Evolutionary conservation across 345 rosid genomes (phyloP), one percentile per base, ranked within the genome.

Genomic region (Toxicodendron radicans): DNA sequence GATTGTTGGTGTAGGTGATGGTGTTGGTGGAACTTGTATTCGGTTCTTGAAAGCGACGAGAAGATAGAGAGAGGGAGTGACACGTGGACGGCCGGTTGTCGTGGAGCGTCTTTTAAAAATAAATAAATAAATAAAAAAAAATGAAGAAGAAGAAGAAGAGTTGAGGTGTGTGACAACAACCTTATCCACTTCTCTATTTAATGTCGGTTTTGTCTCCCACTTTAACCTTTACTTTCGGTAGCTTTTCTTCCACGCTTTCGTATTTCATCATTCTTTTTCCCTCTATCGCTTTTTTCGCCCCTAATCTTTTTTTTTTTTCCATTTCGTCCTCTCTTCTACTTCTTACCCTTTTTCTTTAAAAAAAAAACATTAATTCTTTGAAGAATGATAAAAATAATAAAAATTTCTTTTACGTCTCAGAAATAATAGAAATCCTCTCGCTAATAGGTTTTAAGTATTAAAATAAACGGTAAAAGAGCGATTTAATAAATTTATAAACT

Each of bases 21-120:
- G 75, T 70, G 74, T 49, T 66, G 76, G 80, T 72, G 77, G 75
- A 54, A 73, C 78, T 77, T 79, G 66, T 58, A 53, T 76, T 59
- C 74, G 59, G 70, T 57, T 66, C 83, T 56, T 68, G 73, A 77
- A 67, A 82, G 73, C 48, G 65, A 79, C 64, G 76, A 53, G n/a
- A 67, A 58, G 16, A 65, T 41, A 9, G 73, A 21, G 71, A 21
- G n/a, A 35, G 66, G 67, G 16, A 7, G 13, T 48, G 74, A 76
- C 79, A 79, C 87, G 87, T 81, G 77, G 79, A 68, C 11, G 11
- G 5, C 23, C 2, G 32, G 45, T 20, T 66, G 78, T 70, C 72
- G 68, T 60, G 73, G 76, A 78, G 77, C 70, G 61, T 53, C 73
- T 17, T 7, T 24, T 4, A 48, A 2, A 17, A 48, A 12, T n/a